Evolutionary conservation across 345 rosid species (phyloP).

Genomic region (Brassica juncea): DNA sequence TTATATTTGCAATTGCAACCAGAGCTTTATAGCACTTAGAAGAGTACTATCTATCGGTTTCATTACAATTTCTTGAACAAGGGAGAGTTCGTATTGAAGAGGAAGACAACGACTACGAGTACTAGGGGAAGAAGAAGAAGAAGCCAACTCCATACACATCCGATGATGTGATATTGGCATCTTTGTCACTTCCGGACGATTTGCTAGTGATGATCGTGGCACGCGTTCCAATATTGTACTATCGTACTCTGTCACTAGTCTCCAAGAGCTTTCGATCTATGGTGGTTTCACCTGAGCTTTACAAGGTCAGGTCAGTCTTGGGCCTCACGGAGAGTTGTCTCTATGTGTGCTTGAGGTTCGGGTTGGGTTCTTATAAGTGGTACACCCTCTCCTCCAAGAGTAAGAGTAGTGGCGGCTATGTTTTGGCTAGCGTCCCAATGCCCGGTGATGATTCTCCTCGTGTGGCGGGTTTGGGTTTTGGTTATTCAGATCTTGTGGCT

Average conservation of each 20-base stretch:
- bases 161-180: neutral
- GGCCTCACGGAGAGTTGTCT: neutral
- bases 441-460: neutral
- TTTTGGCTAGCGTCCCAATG: neutral
- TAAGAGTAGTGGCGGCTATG: neutral
- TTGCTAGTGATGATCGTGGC: neutral
- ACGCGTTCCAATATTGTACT: neutral
- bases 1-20: no score
- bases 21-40: no score
- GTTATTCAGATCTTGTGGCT: neutral
- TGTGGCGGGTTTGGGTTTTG: neutral
- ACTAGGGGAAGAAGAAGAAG: neutral
- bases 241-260: neutral
- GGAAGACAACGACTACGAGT: no score
- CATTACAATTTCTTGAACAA: no score
- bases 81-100: no score
- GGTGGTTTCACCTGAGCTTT: neutral
- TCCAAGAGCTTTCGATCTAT: neutral
- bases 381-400: neutral
- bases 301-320: neutral
- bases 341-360: neutral
- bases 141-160: neutral
- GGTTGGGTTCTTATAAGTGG: neutral
- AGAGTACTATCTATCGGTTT: no score
- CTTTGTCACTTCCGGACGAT: neutral